Conservation (phyloP, 2,329 filamentous ascomycete species). For the Fusarium veterinarium region DNA sequence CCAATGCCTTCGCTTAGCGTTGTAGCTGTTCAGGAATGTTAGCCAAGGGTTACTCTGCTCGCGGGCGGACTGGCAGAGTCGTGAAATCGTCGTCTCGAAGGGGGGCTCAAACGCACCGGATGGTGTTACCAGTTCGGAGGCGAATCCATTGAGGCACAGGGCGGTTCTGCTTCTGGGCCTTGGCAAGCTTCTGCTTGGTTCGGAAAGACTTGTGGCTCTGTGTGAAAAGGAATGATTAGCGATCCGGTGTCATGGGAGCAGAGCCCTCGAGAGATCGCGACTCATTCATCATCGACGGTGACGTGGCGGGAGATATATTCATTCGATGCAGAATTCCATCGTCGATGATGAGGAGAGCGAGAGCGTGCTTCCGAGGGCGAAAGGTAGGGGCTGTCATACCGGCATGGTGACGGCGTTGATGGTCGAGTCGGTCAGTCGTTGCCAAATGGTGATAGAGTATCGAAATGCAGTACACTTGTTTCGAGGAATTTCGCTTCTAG, state of each 20-base stretch:
- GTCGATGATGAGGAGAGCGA: slow-evolving; percentile 27
- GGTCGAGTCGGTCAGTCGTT: slow-evolving; percentile 52
- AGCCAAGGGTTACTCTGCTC: slow-evolving; percentile 17
- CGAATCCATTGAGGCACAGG: slow-evolving; percentile 99
- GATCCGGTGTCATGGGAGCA: slow-evolving; percentile 20
- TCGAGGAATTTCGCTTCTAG: slow-evolving; percentile 41
- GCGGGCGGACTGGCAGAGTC: slow-evolving; percentile 1
- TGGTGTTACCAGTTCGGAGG: slow-evolving; percentile 98
- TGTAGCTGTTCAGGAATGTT: slow-evolving; percentile 77
- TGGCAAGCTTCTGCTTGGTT: slow-evolving; percentile 99
- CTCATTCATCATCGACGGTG: slow-evolving; percentile 18
- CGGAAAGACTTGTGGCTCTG: slow-evolving; percentile 99
- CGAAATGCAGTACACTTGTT: neutral
- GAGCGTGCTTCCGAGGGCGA: slow-evolving; percentile 5
- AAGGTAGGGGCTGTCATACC: slow-evolving; percentile 48
- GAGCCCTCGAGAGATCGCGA: slow-evolving; percentile 14
- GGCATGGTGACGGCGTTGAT: slow-evolving; percentile 56
- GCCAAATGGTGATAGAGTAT: slow-evolving; percentile 48
- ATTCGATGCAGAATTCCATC: slow-evolving; percentile 11
- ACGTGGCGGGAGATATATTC: slow-evolving; percentile 1
- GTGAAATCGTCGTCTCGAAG: slow-evolving; percentile 14
- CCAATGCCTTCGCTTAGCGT: slow-evolving; percentile 99
- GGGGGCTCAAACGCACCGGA: slow-evolving; percentile 79
- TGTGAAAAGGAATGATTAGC: slow-evolving; percentile 41
- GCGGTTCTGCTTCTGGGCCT: slow-evolving; percentile 99